Evolutionary conservation across 331 rosid species (phyloP), one percentile per base, ranked within the genome.

Genomic region (Ulmus americana): DNA sequence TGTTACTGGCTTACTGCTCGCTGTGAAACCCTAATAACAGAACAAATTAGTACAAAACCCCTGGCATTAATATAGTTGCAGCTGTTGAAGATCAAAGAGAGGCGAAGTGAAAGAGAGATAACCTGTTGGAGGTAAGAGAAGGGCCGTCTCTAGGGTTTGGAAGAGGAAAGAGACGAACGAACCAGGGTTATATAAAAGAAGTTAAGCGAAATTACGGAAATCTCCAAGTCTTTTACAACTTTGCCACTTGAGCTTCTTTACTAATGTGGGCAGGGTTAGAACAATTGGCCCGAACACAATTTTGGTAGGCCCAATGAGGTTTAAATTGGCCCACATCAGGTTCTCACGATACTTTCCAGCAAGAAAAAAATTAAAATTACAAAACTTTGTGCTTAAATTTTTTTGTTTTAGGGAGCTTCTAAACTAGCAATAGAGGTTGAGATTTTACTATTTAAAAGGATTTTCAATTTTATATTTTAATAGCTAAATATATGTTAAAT

Each of bases 81-180:
- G 15, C 14, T 13, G 11, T 3, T 6, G 14, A 12, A 1, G 18
- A 57, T 4, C 6, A 45, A 65, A 15, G 44, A 10, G 20, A 55
- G 20, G 9, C 9, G 13, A 4, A 47, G 14, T 1, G 61, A 12
- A 61, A 42, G 55, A 39, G 35, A 67, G 70, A 5, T 28, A 84
- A 80, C 68, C 79, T 14, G 58, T 0, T 1, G 7, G 0, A n/a
- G 9, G 70, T 48, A 55, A 53, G 70, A 38, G 67, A 51, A 22
- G 28, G 13, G 48, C 50, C 42, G 64, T 22, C 40, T 48, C 72
- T 83, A 83, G 88, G 88, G 88, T 80, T 77, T 61, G 0, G 4
- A 63, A 1, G 39, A 3, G 6, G 44, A 28, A 28, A 28, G 3
- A 2, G 0, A 6, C 22, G 28, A 62, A 10, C 38, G 7, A 3